Evolutionary conservation across 129 eudicot species (phyloP), one percentile per base, ranked within the genome.

Genomic region (Scalesia atractyloides): DNA sequence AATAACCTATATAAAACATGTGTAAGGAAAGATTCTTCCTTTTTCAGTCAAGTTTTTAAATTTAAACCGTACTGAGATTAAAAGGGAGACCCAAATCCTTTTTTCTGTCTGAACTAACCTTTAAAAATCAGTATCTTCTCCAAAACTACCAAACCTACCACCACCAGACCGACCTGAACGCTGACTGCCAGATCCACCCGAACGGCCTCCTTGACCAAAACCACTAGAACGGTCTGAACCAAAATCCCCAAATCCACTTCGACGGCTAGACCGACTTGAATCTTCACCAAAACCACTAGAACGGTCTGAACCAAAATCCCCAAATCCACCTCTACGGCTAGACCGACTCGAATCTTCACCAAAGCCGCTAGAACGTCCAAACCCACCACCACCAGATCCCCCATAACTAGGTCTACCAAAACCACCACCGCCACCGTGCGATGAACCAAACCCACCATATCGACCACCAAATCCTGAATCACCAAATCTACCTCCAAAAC

Each of bases 401-500:
- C 85, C 75, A 64, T 72, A 69, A 49, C 54, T 49, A 49, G 54
- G 17, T 49, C 54, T 14, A 13, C 54, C 54, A 49, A 49, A 49
- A 49, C 54, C 54, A 50, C 56, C 56, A 1, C 56, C 56, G 19
- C 56, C 56, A 15, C 20, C 56, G 6, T 20, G 19, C n/a, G 20
- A 44, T 11, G 64, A 41, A 14, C 20, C 56, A 15, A 50, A 50
- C 8, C 56, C 56, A 14, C 84, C 84, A 2, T 66, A 1, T 4
- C 74, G 76, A 5, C 78, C 77, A 33, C 70, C 74, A 52, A 66
- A 72, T 16, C 85, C 72, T 59, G 86, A 81, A 69, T 74, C 80
- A 57, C 84, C 91, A 66, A 66, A 80, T 68, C 90, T 60, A 60
- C 82, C 79, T 11, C 85, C 81, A 41, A 78, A 77, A 30, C 91